These are phyloP conservation scores for Phialophora tarda DNA, from an alignment of 2,329 filamentous ascomycete genomes.

Conservation along the genomic window DNA sequence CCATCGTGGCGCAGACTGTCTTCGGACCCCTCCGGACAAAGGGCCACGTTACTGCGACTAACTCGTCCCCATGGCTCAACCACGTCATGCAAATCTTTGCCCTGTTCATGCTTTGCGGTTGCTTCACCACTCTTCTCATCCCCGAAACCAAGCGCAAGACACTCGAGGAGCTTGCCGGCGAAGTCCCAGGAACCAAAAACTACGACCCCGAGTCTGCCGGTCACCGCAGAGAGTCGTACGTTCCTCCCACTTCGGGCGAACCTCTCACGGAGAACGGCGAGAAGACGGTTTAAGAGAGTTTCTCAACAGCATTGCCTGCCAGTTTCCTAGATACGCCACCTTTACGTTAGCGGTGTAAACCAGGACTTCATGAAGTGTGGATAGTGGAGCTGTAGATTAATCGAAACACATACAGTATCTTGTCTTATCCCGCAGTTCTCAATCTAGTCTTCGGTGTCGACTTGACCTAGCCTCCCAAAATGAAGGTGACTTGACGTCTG, in stretches of 20 bases:
- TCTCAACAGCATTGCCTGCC: neutral
- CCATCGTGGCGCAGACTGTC: conserved; percentile 70
- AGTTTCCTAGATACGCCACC: conserved; percentile 5
- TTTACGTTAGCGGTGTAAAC: conserved; percentile 9
- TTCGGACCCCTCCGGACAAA: conserved; percentile 67
- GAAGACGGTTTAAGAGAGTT: conserved; percentile 13
- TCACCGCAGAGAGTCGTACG: conserved; percentile 35
- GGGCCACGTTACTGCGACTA: conserved; percentile 58
- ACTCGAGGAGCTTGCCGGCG: conserved; percentile 72
- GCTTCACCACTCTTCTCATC: conserved; percentile 71
- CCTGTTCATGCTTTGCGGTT: conserved; percentile 74
- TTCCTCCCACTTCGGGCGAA: conserved; percentile 41
- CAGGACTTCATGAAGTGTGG: neutral
- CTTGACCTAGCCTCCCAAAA: neutral
- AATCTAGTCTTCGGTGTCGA: neutral
- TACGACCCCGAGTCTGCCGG: conserved; percentile 47
- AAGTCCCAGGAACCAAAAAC: conserved; percentile 63
- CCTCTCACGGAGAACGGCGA: conserved; percentile 11
- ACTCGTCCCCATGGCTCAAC: conserved; percentile 69
- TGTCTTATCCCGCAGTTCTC: neutral
- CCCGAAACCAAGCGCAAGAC: conserved; percentile 78
- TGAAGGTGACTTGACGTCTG: neutral
- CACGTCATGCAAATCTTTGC: conserved; percentile 64
- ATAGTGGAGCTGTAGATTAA: conserved; percentile 20
- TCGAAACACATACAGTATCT: neutral